Percentiles rank a stretch among this genome's conserved stretches.
Conservation (phyloP, 2,329 filamentous ascomycete species). For the Hysterium pulicare region DNA sequence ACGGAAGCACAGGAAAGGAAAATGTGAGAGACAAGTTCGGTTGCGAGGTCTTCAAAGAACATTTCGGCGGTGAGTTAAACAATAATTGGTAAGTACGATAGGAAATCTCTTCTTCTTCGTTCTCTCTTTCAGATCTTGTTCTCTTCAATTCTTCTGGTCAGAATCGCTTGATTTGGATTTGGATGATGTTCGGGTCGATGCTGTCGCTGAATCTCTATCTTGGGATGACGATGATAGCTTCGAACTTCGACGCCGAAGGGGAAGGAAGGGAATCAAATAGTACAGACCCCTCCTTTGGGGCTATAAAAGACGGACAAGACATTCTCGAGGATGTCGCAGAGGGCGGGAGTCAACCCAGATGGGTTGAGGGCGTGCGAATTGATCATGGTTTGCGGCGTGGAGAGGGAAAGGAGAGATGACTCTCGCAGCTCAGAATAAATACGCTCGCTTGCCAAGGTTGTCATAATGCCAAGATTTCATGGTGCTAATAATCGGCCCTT, state of each 20-base stretch:
- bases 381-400: conserved; percentile 28
- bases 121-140: conserved; percentile 4
- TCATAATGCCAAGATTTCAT: neutral
- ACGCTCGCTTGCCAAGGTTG: conserved; percentile 4
- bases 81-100: conserved; percentile 6
- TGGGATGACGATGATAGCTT: conserved; percentile 11
- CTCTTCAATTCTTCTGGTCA: conserved; percentile 8
- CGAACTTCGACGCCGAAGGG: conserved; percentile 24
- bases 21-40: conserved; percentile 57
- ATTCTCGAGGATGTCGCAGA: conserved; percentile 21
- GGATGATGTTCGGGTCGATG: conserved; percentile 22
- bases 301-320: conserved; percentile 40
- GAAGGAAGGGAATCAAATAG: conserved; percentile 38
- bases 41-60: conserved; percentile 54
- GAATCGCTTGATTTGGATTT: conserved; percentile 2
- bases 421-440: conserved; percentile 6
- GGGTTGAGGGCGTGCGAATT: conserved; percentile 19
- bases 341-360: conserved; percentile 20
- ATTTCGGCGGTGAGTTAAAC: conserved; percentile 38
- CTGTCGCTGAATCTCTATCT: conserved; percentile 9
- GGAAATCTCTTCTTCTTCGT: neutral
- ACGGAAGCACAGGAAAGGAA: conserved; percentile 53
- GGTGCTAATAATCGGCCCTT: too few relatives aligned
- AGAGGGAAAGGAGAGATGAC: conserved; percentile 24
- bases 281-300: conserved; percentile 53